Evolutionary conservation across 1,284 basidiomycete genomes (phyloP).

Genomic region (Moesziomyces parantarcticus): DNA sequence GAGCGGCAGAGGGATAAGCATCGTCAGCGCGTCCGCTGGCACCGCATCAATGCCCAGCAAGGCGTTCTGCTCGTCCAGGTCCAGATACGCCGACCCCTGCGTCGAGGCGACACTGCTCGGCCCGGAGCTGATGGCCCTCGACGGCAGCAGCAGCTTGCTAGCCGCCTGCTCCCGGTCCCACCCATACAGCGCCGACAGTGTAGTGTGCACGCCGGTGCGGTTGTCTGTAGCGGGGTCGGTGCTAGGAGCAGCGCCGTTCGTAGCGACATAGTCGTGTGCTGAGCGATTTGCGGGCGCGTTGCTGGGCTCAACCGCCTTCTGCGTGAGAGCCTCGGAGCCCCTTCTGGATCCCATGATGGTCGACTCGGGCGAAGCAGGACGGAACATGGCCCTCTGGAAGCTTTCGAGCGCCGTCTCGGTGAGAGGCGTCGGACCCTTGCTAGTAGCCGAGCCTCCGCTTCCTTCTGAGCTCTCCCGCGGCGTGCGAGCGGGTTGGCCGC

Average conservation of each 20-base stretch:
- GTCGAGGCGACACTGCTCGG: slow-evolving; percentile 3
- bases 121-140: neutral
- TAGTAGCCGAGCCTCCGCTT: neutral
- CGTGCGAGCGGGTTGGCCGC: neutral
- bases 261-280: neutral
- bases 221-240: slow-evolving; percentile 5
- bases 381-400: slow-evolving; percentile 30
- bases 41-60: slow-evolving; percentile 51
- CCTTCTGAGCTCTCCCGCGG: slow-evolving; percentile 1
- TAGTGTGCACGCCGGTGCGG: slow-evolving; percentile 17
- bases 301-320: slow-evolving; percentile 26
- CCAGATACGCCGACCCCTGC: slow-evolving; percentile 7
- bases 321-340: slow-evolving; percentile 45
- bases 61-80: slow-evolving; percentile 31
- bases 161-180: slow-evolving; percentile 25
- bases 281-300: neutral
- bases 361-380: slow-evolving; percentile 39
- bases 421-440: slow-evolving; percentile 16
- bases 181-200: slow-evolving; percentile 34
- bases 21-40: slow-evolving; percentile 48
- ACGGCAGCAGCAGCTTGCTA: slow-evolving; percentile 3
- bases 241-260: neutral
- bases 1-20: slow-evolving; percentile 58
- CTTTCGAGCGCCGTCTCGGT: slow-evolving; percentile 37
- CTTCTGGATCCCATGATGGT: slow-evolving; percentile 47